A percentile compares a stretch with the other conserved stretches of the same genome.
phyloP scores from a whole-genome alignment of 371 early-diverging fungal species.

The Rhizomucor pusillus region DNA sequence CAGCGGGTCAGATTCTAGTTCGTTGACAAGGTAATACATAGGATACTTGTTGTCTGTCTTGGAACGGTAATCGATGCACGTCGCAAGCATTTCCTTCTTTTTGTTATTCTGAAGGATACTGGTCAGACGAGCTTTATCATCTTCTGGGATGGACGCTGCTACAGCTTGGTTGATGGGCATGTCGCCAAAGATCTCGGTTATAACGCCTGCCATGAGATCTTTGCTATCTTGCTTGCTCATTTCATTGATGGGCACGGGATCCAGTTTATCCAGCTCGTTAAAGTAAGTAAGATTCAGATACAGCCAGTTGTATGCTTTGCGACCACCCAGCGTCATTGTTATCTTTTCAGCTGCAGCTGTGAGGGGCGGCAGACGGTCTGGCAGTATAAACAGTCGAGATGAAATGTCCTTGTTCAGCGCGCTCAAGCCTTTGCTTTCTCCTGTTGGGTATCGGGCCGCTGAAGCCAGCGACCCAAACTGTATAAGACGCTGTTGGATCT shows the following conservation, averaged over 20 bases:
- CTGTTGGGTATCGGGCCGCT: slow-evolving; percentile 31
- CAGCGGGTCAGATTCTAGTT: slow-evolving; percentile 23
- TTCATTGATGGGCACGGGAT: slow-evolving; percentile 9
- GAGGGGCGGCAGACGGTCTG: slow-evolving; percentile 24
- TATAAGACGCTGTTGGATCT: slow-evolving; percentile 20
- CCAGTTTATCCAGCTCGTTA: slow-evolving; percentile 23
- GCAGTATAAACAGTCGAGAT: slow-evolving; percentile 29
- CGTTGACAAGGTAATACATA: slow-evolving; percentile 39
- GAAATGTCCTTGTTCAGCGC: slow-evolving; percentile 29
- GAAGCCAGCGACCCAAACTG: slow-evolving; percentile 45
- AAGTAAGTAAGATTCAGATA: slow-evolving; percentile 30
- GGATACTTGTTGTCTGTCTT: slow-evolving; percentile 34
- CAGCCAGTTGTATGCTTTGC: slow-evolving; percentile 28
- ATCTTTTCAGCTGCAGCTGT: slow-evolving; percentile 22
- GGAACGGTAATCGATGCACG: slow-evolving; percentile 38
- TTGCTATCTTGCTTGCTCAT: slow-evolving; percentile 12
- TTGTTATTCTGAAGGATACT: slow-evolving; percentile 11
- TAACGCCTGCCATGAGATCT: slow-evolving; percentile 36
- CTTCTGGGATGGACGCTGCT: slow-evolving; percentile 37
- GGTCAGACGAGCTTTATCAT: slow-evolving; percentile 20
- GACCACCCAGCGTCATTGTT: slow-evolving; percentile 30
- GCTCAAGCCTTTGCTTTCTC: slow-evolving; percentile 16
- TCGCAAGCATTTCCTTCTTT: slow-evolving; percentile 25
- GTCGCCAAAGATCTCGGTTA: slow-evolving; percentile 42
- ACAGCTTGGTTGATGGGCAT: slow-evolving; percentile 49